Evolutionary conservation across 2,329 filamentous ascomycete species (phyloP).

Genomic region (Plectosphaerella cucumerina): DNA sequence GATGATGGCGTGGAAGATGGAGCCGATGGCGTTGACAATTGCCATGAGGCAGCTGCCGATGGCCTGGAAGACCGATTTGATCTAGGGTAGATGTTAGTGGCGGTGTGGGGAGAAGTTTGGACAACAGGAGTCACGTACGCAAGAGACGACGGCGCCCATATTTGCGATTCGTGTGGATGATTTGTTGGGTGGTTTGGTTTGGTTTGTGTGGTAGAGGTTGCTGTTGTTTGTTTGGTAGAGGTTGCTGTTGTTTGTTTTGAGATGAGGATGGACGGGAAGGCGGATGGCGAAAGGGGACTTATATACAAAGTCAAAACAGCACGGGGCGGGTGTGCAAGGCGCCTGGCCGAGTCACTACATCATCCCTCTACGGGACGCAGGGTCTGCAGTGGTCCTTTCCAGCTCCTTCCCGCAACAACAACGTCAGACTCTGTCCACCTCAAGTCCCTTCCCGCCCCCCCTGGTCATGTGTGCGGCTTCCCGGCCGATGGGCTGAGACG

Average conservation of each 20-base stretch:
- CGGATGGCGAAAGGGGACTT: background rate
- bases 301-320: too few species aligned
- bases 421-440: too few species aligned
- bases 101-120: background rate
- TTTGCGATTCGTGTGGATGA: conserved; percentile 20
- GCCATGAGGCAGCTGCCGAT: conserved; percentile 66
- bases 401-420: too few species aligned
- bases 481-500: too few species aligned
- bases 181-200: background rate
- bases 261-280: background rate
- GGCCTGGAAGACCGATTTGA: conserved; percentile 55
- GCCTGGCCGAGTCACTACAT: too few species aligned
- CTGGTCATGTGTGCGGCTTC: too few species aligned
- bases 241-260: conserved; percentile 7
- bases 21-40: conserved; percentile 62
- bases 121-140: conserved; percentile 54
- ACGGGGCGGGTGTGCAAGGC: too few species aligned
- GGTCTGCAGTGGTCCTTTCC: too few species aligned
- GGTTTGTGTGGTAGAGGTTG: conserved; percentile 16
- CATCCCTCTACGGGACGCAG: too few species aligned
- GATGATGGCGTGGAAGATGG: conserved; percentile 63
- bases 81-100: conserved; percentile 35
- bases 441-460: too few species aligned
- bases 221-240: conserved; percentile 13
- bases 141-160: conserved; percentile 83